Evolutionary conservation across 345 rosid genomes (phyloP).

Genomic region (Gynandropsis gynandra): DNA sequence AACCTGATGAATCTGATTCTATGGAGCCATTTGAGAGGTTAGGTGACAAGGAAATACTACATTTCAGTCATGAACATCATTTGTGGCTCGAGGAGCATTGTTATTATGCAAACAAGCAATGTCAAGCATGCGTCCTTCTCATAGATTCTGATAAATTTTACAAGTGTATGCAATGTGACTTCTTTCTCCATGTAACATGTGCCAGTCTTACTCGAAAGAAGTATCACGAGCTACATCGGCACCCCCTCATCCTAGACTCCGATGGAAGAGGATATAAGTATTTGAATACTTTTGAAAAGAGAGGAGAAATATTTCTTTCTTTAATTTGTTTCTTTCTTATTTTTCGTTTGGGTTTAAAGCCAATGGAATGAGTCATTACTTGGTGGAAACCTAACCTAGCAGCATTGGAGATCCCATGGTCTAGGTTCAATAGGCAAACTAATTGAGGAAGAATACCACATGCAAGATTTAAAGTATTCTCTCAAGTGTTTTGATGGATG

Average conservation of each 20-base stretch:
- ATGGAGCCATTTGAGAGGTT: background rate
- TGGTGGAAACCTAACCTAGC: too few species aligned
- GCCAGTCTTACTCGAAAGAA: background rate
- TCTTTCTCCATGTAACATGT: background rate
- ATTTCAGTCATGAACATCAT: slow-evolving; percentile 6
- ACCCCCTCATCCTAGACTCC: background rate
- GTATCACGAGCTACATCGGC: slow-evolving; percentile 3
- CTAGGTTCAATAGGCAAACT: too few species aligned
- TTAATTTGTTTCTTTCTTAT: too few species aligned
- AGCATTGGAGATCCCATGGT: too few species aligned
- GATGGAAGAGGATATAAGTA: too few species aligned
- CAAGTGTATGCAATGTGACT: background rate
- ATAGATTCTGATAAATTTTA: background rate
- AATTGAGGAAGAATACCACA: too few species aligned
- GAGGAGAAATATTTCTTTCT: too few species aligned
- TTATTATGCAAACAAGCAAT: background rate
- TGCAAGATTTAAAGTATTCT: background rate
- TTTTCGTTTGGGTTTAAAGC: too few species aligned
- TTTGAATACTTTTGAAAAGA: too few species aligned
- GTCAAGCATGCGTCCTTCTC: too few species aligned
- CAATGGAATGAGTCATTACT: too few species aligned
- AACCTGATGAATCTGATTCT: background rate
- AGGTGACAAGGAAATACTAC: background rate
- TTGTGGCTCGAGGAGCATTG: background rate
- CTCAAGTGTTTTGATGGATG: background rate